phyloP scores from a whole-genome alignment of 768 basidiomycete species.

The Suillus cothurnatus region DNA sequence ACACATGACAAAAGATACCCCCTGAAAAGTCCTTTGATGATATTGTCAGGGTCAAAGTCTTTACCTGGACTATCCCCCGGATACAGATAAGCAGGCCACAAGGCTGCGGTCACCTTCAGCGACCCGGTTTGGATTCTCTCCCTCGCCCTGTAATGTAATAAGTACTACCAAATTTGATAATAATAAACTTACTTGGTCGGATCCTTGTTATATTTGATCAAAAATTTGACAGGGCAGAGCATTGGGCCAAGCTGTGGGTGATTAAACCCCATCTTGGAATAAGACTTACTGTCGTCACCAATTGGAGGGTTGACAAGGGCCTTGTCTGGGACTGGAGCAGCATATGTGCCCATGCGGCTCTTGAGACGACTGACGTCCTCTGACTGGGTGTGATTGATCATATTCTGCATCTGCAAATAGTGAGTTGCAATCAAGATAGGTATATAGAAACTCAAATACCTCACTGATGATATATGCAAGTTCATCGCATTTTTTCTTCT shows the following conservation, averaged over 20 bases:
- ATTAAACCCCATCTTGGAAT: background rate
- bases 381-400: background rate
- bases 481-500: slow-evolving; percentile 3
- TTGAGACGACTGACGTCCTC: slow-evolving; percentile 3
- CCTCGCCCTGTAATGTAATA: too few species aligned
- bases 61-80: too few species aligned
- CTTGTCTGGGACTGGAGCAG: background rate
- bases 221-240: slow-evolving; percentile 4
- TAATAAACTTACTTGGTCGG: background rate
- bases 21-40: too few species aligned
- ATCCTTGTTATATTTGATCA: background rate
- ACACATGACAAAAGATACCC: too few species aligned
- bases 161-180: background rate
- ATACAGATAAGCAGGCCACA: too few species aligned
- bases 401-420: background rate
- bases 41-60: too few species aligned
- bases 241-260: background rate
- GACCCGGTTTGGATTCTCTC: too few species aligned
- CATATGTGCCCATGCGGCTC: background rate
- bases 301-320: background rate
- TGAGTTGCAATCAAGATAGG: background rate
- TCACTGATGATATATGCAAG: background rate
- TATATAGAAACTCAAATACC: background rate
- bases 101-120: too few species aligned
- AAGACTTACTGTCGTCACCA: background rate